phyloP scores from a whole-genome alignment of 805 yeast species.

The Starmerella kuoi region DNA sequence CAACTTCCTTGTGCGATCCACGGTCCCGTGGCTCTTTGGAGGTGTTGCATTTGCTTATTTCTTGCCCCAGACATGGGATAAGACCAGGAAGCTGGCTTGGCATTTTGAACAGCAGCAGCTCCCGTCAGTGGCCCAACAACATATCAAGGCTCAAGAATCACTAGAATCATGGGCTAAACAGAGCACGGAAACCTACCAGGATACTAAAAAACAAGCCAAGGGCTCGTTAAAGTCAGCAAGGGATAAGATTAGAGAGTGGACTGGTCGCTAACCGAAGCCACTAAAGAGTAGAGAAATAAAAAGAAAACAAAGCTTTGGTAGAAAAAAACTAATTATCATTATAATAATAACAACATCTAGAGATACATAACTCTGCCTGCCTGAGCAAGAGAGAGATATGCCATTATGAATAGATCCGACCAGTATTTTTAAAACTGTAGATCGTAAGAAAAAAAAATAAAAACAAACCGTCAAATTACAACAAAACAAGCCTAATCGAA shows the following conservation, averaged over 20 bases:
- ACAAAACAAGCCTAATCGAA: conserved; percentile 25
- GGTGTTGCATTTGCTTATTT: conserved; percentile 47
- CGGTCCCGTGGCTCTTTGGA: conserved; percentile 51
- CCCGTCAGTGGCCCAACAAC: conserved; percentile 55
- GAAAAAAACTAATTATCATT: too few species aligned
- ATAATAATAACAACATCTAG: too few species aligned
- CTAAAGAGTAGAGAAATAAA: background rate
- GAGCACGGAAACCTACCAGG: conserved; percentile 35
- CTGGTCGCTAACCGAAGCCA: conserved; percentile 10
- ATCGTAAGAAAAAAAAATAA: too few species aligned
- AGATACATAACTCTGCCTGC: too few species aligned
- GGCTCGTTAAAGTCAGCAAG: conserved; percentile 6
- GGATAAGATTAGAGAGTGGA: conserved; percentile 14
- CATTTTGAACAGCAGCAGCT: conserved; percentile 43
- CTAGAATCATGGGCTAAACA: conserved; percentile 36
- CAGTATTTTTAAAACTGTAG: too few species aligned
- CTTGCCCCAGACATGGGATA: conserved; percentile 59
- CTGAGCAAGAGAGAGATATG: too few species aligned
- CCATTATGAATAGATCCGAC: too few species aligned
- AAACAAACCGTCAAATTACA: too few species aligned
- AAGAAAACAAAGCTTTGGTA: too few species aligned
- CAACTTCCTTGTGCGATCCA: conserved; percentile 40
- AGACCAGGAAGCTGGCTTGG: conserved; percentile 48
- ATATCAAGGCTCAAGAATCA: conserved; percentile 37
- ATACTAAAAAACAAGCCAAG: conserved; percentile 25